phyloP scores from a whole-genome alignment of 345 rosid species.

The Hibiscus mutabilis region DNA sequence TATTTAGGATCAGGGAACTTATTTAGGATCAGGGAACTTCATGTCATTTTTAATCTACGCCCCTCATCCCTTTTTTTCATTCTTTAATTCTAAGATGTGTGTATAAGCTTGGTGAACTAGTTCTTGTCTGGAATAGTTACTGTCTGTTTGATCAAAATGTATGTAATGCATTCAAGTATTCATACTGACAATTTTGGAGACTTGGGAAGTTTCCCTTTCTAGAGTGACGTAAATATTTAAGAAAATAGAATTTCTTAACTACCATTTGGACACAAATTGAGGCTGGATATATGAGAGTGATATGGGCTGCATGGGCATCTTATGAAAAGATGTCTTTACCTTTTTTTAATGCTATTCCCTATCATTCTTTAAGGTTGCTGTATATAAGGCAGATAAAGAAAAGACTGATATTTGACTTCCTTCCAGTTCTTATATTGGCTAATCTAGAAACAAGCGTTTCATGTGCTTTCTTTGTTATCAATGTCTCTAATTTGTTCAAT shows the following conservation, averaged over 20 bases:
- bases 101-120: background rate
- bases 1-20: background rate
- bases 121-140: background rate
- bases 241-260: background rate
- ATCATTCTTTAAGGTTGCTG: too few species aligned
- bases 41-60: background rate
- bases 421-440: background rate
- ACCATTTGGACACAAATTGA: background rate
- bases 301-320: background rate
- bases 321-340: background rate
- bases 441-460: background rate
- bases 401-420: background rate
- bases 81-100: background rate
- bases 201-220: conserved; percentile 4
- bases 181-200: background rate
- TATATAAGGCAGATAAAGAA: too few species aligned
- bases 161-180: background rate
- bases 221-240: background rate
- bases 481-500: background rate
- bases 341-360: too few species aligned
- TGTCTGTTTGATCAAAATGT: background rate
- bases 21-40: background rate
- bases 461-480: background rate
- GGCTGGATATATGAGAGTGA: background rate
- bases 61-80: background rate